Base-by-base conservation (phyloP, 2,329 filamentous ascomycete genomes). In the Stagonosporopsis cucurbitacearum region DNA sequence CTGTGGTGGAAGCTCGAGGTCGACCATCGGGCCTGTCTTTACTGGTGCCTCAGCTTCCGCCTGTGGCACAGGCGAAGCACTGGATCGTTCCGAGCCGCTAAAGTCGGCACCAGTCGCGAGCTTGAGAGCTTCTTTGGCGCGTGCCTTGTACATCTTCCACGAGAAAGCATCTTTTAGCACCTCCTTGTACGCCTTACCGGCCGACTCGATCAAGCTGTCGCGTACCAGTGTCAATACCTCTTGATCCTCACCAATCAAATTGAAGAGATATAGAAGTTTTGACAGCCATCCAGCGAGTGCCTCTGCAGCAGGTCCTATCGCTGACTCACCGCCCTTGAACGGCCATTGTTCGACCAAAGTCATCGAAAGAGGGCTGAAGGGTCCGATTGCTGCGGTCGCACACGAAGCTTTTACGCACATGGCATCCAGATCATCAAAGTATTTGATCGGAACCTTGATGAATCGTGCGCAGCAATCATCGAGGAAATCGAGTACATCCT, bases 391-490 rank as follows among this genome's bases (percentile, higher is more conserved):
- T 33, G 71, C 60, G 39, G 48, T 54, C 28, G 65, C 54, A 44
- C 46, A 64, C 12, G 59, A 56, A 15, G 23, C 47, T 3, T 60
- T 58, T 8, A 78, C 64, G 39, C 50, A 77, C 72, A 56, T 75
- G 63, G 85, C 81, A 50, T 87, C 82, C 23, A 91, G 75, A 67
- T 86, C 79, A 58, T 95, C 89, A 25, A 95, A 86, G 67, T 96
- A 94, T 70, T 92, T 96, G 68, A 96, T 88, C 0, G 92, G 90
- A 22, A 88, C 88, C 53, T 84, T 87, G 15, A 88, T 87, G 63
- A 91, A 90, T 22, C 93, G 86, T 26, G 86, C 86, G 48, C 91
- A 81, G 73, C 91, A 96, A 59, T 96, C 92, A 68, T 97, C 93
- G 23, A 97, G 73, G 68, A 95, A 96, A 0, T 80, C 74, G 77